Evolutionary conservation across 306 rosid species (phyloP).

Genomic region (Vigna mungo): DNA sequence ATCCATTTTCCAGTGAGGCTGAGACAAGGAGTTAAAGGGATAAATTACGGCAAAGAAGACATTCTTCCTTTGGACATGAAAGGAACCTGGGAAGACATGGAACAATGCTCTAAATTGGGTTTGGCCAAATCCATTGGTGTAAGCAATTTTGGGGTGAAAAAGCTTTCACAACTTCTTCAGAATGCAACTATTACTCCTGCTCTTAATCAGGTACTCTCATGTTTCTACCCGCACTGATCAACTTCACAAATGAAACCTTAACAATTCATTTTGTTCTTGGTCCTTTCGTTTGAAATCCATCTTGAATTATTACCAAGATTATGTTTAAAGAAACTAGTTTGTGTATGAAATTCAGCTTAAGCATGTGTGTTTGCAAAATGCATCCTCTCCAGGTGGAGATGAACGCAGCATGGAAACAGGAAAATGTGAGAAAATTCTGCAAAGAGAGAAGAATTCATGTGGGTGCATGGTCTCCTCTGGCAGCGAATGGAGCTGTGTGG

Average conservation of each 20-base stretch:
- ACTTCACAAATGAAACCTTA: background rate
- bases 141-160: constrained; percentile 51
- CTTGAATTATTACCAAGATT: too few relatives aligned
- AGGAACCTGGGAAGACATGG: constrained; percentile 61
- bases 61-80: constrained; percentile 52
- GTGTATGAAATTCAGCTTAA: background rate
- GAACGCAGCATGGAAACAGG: constrained; percentile 56
- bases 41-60: constrained; percentile 24
- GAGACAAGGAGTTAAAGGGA: constrained; percentile 29
- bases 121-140: constrained; percentile 56
- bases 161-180: constrained; percentile 40
- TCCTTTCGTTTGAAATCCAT: too few relatives aligned
- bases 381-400: constrained; percentile 48
- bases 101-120: constrained; percentile 46
- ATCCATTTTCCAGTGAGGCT: constrained; percentile 56
- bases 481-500: constrained; percentile 52
- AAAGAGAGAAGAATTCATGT: constrained; percentile 50
- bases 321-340: background rate
- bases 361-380: background rate
- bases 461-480: constrained; percentile 57
- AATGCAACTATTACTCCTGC: constrained; percentile 51
- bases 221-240: too few relatives aligned
- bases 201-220: constrained; percentile 44
- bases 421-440: constrained; percentile 45
- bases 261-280: background rate